These are phyloP conservation scores for Pachysandra terminalis DNA, from an alignment of 164 flowering plant species.

Conservation along the genomic window DNA sequence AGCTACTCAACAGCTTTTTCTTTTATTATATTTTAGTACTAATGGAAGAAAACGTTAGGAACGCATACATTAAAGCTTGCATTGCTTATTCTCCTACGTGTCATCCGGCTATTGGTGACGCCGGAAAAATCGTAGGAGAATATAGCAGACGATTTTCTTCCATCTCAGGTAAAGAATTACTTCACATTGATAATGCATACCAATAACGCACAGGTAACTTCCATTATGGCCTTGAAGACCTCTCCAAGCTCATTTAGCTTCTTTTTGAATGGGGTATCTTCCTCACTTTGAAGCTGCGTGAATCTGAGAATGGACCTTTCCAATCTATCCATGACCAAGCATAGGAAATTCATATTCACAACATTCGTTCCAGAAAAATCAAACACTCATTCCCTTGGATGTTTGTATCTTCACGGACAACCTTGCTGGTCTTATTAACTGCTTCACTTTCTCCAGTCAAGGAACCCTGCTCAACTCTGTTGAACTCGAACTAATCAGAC, in stretches of 20 bases:
- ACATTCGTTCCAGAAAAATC: conserved; percentile 56
- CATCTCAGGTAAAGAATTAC: conserved; percentile 54
- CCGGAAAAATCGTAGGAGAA: too few relatives aligned
- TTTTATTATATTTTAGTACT: too few relatives aligned
- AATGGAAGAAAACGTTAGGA: too few relatives aligned
- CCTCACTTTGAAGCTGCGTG: conserved; percentile 48
- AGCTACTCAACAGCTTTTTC: too few relatives aligned
- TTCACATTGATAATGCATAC: conserved; percentile 55
- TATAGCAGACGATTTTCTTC: too few relatives aligned
- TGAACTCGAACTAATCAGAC: conserved; percentile 45
- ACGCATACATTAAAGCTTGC: too few relatives aligned
- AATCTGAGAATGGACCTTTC: conserved; percentile 53
- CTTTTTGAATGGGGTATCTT: conserved; percentile 56
- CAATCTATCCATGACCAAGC: conserved; percentile 50
- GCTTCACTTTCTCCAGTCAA: conserved; percentile 60
- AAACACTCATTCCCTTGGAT: conserved; percentile 54
- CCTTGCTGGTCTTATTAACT: conserved; percentile 42
- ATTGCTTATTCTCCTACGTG: too few relatives aligned
- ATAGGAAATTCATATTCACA: conserved; percentile 47
- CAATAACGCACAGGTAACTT: conserved; percentile 38
- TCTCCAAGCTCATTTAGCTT: conserved; percentile 56
- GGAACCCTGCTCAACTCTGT: conserved; percentile 46
- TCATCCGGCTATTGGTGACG: too few relatives aligned
- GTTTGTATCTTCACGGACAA: conserved; percentile 32
- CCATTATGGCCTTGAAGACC: conserved; percentile 40